These are phyloP conservation scores for Salvia sclarea DNA, from an alignment of 305 asterid genomes.

Conservation along the genomic window DNA sequence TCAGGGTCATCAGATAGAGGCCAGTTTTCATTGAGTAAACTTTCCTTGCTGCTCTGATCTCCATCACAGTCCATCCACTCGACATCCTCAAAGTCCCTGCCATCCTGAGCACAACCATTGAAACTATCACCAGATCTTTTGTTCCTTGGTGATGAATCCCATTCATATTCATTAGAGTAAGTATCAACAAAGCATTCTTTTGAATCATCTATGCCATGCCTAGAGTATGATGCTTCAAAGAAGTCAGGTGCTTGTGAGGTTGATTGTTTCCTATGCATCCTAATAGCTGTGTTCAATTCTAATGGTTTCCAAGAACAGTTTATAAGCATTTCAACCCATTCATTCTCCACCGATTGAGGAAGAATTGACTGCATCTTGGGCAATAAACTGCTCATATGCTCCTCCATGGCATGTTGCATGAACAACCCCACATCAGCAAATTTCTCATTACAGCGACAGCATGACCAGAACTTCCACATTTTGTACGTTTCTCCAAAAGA, in stretches of 20 bases:
- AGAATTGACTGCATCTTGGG: conserved; percentile 72
- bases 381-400: conserved; percentile 65
- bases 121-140: conserved; percentile 47
- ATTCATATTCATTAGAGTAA: conserved; percentile 56
- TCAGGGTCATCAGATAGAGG: conserved; percentile 82
- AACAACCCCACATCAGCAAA: conserved; percentile 53
- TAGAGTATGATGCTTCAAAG: conserved; percentile 47
- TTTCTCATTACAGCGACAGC: conserved; percentile 72
- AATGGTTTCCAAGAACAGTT: conserved; percentile 83
- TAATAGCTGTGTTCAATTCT: conserved; percentile 61
- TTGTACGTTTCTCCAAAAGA: conserved; percentile 60
- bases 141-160: conserved; percentile 60
- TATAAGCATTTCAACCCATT: conserved; percentile 90
- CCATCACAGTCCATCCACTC: conserved; percentile 91
- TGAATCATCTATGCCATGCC: conserved; percentile 47
- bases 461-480: conserved; percentile 69
- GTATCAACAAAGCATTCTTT: conserved; percentile 66
- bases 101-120: conserved; percentile 41
- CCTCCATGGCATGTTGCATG: conserved; percentile 63
- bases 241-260: conserved; percentile 47
- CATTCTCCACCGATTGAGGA: conserved; percentile 72
- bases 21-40: conserved; percentile 59
- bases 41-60: conserved; percentile 52
- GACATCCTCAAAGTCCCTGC: conserved; percentile 60
- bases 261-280: conserved; percentile 51